Conservation (phyloP, 352 stramenopile species). For the Globisporangium viniferum region DNA sequence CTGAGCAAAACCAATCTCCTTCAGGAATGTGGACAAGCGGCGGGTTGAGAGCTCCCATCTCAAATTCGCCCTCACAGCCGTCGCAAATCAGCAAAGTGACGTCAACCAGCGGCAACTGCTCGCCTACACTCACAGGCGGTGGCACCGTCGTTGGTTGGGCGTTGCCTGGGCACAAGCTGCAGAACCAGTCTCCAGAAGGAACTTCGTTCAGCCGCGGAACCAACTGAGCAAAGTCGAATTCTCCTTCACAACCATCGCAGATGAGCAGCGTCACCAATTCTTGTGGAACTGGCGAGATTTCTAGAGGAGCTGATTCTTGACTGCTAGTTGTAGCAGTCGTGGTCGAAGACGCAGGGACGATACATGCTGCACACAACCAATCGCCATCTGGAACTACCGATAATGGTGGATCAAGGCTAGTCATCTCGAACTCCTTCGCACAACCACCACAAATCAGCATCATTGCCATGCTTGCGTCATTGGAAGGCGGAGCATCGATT, state of each 20-base stretch:
- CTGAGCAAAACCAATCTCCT: slow-evolving; percentile 40
- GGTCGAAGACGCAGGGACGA: not conserved
- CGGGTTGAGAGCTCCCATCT: slow-evolving; percentile 42
- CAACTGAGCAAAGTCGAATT: slow-evolving; percentile 29
- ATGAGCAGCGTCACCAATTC: slow-evolving; percentile 30
- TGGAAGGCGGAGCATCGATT: not conserved
- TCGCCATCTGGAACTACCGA: slow-evolving; percentile 21
- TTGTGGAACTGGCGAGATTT: not conserved
- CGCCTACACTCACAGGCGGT: not conserved
- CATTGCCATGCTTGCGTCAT: not conserved
- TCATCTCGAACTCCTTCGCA: slow-evolving; percentile 21
- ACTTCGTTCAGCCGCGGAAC: slow-evolving; percentile 20
- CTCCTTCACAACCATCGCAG: slow-evolving; percentile 39
- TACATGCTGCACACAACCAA: slow-evolving; percentile 23
- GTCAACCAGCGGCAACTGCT: slow-evolving; percentile 6
- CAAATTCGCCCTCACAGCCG: slow-evolving; percentile 65
- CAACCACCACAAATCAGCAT: slow-evolving; percentile 28
- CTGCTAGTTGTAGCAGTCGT: not conserved
- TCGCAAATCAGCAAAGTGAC: slow-evolving; percentile 66
- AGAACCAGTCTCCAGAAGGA: slow-evolving; percentile 44
- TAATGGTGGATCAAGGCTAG: slow-evolving; percentile 8
- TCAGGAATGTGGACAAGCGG: slow-evolving; percentile 41
- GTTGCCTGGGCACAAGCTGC: slow-evolving; percentile 2
- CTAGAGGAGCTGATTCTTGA: not conserved
- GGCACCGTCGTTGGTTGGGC: not conserved